phyloP scores from a whole-genome alignment of 2,329 filamentous ascomycete species.

The Nothomitra cinnamomea region DNA sequence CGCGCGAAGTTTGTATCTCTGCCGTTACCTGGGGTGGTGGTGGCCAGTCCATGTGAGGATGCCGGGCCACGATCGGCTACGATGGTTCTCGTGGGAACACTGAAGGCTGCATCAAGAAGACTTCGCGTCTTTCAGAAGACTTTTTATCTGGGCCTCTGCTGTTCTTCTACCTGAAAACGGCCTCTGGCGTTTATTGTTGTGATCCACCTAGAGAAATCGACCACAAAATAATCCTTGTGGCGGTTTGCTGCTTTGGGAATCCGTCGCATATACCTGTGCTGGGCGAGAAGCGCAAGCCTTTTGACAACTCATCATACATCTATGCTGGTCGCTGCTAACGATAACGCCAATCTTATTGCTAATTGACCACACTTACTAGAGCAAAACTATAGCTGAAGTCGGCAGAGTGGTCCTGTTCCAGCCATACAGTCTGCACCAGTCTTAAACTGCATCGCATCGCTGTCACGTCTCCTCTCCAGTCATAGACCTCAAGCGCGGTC shows the following conservation, averaged over 20 bases:
- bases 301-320: constrained; percentile 70
- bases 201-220: background rate
- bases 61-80: background rate
- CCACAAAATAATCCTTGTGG: constrained; percentile 2
- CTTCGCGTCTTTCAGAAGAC: background rate
- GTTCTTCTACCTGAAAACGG: background rate
- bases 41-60: background rate
- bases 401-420: constrained; percentile 6
- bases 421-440: background rate
- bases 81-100: background rate
- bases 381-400: background rate
- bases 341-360: constrained; percentile 19
- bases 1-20: background rate
- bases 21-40: background rate
- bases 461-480: background rate
- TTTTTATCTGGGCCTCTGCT: background rate
- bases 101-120: background rate
- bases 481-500: background rate
- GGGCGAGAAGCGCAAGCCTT: constrained; percentile 40
- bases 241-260: constrained; percentile 21
- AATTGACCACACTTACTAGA: constrained; percentile 15
- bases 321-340: constrained; percentile 20
- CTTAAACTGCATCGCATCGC: background rate
- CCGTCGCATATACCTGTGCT: constrained; percentile 31
- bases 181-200: background rate